These are phyloP conservation scores for Cryptococcus sp. DNA, from an alignment of 1,284 basidiomycete species.

Conservation along the genomic window DNA sequence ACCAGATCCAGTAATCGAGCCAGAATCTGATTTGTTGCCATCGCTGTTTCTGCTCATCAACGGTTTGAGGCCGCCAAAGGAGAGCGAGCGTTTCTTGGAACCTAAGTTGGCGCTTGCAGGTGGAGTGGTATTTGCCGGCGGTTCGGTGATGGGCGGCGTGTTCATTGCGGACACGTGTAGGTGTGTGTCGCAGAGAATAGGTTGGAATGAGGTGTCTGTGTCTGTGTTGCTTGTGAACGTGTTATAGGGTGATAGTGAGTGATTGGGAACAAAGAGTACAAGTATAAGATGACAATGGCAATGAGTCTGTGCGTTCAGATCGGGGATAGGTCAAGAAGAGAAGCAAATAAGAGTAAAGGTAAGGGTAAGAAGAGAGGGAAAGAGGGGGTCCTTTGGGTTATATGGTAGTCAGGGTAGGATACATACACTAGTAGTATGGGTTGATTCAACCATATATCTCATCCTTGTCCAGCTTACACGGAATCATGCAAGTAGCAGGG, in stretches of 20 bases:
- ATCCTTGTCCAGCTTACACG: too few relatives aligned
- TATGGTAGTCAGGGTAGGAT: conserved; percentile 2
- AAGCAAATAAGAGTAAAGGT: too few relatives aligned
- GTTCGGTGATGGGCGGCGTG: not conserved
- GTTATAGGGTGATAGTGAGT: not conserved
- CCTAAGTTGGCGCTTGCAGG: not conserved
- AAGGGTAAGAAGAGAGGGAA: not conserved
- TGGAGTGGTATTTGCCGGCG: not conserved
- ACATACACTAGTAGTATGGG: not conserved
- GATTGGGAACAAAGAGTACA: too few relatives aligned
- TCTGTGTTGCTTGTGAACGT: not conserved
- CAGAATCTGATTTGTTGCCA: conserved; percentile 5
- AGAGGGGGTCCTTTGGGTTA: conserved; percentile 3
- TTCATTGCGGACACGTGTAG: not conserved
- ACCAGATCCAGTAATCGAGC: not conserved
- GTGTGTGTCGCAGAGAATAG: not conserved
- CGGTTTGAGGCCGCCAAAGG: not conserved
- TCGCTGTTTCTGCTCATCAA: not conserved
- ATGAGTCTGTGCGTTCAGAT: too few relatives aligned
- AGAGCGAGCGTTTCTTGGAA: not conserved
- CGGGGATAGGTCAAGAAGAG: too few relatives aligned
- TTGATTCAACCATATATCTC: not conserved
- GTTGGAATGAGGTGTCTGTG: not conserved
- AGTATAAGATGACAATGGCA: too few relatives aligned
- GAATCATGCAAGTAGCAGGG: too few relatives aligned